Base-by-base conservation (phyloP, 306 rosid genomes). In the Fragaria vesca region DNA sequence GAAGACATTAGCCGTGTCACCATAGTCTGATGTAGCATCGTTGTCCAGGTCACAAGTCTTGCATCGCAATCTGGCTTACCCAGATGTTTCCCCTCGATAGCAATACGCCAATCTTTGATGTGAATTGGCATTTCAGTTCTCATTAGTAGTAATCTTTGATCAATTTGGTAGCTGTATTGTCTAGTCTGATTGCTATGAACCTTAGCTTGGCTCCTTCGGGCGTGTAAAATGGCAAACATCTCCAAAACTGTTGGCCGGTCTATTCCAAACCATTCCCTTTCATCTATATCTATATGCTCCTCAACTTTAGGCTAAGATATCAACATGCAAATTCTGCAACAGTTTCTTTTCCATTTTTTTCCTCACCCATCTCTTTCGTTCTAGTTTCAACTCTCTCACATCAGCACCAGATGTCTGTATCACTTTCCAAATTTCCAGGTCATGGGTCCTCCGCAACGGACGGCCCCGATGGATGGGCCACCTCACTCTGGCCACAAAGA, bases 401-500 rank as follows among this genome's bases (percentile, higher is more conserved):
- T 71, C 60, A 47, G 42, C 74, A 48, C 18, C 57, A 69, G 40
- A 47, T 1, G 42, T 15, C n/a, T 12, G 12, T 4, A 15, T 47
- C 58, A 4, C 24, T 15, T 46, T 13, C 42, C 47, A 18, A 71
- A 71, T 71, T 72, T 65, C 47, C 65, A 61, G 68, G 57, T 74
- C 68, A 71, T 82, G 75, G 66, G 76, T 76, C 82, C 83, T 76
- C 85, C 83, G 84, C 71, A 81, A 87, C 78, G 83, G 83, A 83
- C 84, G 84, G 84, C 75, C 77, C 43, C 34, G 88, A 84, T 78
- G 81, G 36, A 79, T 52, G 78, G 86, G 78, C 87, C 88, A 81
- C 63, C 60, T 61, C 71, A 62, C 79, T 79, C 43, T 74, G 28
- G 12, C 70, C 62, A 20, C 18, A 58, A 42, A 73, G 69, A 61